Conservation (phyloP, 2,329 filamentous ascomycete species). For the Rutstroemia sydowiana region DNA sequence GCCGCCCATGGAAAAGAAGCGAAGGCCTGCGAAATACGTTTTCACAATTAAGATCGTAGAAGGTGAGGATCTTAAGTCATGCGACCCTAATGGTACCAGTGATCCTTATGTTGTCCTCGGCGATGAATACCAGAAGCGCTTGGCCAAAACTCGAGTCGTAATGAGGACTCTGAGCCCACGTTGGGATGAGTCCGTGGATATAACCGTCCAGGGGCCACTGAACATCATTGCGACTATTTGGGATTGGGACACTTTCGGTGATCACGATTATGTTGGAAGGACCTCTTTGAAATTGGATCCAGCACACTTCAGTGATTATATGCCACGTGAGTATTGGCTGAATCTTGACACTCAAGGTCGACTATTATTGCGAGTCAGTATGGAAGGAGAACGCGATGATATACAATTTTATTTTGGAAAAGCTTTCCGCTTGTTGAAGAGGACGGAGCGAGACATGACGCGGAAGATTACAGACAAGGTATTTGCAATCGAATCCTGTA, state of each 20-base stretch:
- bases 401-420: constrained; percentile 99
- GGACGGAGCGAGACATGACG: constrained; percentile 96
- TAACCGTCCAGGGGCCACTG: constrained; percentile 82
- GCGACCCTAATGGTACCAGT: constrained; percentile 86
- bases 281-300: constrained; percentile 98
- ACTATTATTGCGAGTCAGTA: constrained; percentile 82
- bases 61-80: constrained; percentile 95
- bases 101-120: constrained; percentile 96
- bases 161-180: constrained; percentile 85
- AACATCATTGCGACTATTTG: constrained; percentile 96
- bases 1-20: constrained; percentile 55
- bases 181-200: constrained; percentile 96
- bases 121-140: constrained; percentile 94
- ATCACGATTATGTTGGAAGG: constrained; percentile 93
- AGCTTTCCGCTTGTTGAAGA: constrained; percentile 88
- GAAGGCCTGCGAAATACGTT: constrained; percentile 79
- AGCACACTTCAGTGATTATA: constrained; percentile 91
- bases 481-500: constrained; percentile 17
- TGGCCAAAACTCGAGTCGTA: constrained; percentile 90
- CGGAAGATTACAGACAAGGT: constrained; percentile 97
- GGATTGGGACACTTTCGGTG: constrained; percentile 96
- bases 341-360: constrained; percentile 93
- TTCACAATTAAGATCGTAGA: constrained; percentile 99
- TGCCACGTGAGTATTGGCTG: constrained; percentile 95
- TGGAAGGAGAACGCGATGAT: constrained; percentile 97